Evolutionary conservation across 2,329 filamentous ascomycete species (phyloP), one percentile per base, ranked within the genome.

Genomic region (Pseudomassariella vexata): DNA sequence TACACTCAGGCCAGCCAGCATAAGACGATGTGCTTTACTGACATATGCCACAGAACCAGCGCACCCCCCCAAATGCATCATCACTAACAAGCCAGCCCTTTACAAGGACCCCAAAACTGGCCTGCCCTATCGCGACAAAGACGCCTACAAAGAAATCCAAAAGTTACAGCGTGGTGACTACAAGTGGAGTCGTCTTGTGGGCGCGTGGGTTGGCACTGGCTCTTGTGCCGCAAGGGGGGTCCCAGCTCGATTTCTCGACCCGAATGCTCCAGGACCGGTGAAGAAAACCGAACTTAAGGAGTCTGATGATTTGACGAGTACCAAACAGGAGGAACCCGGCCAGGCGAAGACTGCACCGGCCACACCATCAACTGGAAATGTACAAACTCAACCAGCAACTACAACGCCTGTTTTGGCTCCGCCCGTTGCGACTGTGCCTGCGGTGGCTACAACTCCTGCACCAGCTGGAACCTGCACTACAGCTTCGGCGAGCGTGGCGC

Each of bases 31-130:
- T n/a, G n/a, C n/a, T n/a, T n/a, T 33, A 38, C 44, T 52, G 19
- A 56, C n/a, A 29, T 40, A 32, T 10, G 7, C 9, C 17, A 16
- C 28, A 75, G 70, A 76, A 49, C 72, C 69, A 12, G 52, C 68
- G 3, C 62, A 69, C 10, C 52, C 58, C 1, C 62, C 72, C 11
- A 65, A 81, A 19, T 98, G 92, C 56, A 82, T 80, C 29, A 89
- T 96, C 52, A 95, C 87, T 1, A 83, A 82, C 48, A 75, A 81
- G 32, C 76, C 81, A 5, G 92, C 90, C 9, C 78, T 78, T 34
- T 96, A 94, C 57, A 76, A 80, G 16, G 92, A 98, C 55, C 86
- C 88, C 0, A 73, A 76, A 45, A 96, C 90, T 0, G 85, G 85
- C 0, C 69, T 96, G 11, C 77, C 81, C 1, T 98, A 90, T 59